Evolutionary conservation across 73 alveolate species (phyloP).

Genomic region (Blepharisma japonicum): DNA sequence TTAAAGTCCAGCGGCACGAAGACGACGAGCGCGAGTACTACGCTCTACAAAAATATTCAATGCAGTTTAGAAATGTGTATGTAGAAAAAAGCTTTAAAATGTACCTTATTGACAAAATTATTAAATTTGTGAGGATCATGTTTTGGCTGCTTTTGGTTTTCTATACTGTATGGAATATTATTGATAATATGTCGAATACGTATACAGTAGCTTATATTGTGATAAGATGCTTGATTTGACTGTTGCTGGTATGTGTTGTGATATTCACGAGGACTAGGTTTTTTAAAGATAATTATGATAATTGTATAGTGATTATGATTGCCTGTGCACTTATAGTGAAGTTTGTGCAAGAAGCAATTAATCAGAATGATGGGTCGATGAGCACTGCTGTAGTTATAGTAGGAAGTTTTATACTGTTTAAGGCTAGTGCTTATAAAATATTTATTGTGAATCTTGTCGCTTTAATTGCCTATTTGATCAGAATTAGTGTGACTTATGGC

Average conservation of each 20-base stretch:
- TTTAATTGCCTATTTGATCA: neutral
- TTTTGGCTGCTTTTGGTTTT: neutral
- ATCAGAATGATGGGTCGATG: constrained; percentile 30
- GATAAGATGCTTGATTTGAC: neutral
- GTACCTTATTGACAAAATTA: neutral
- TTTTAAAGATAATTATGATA: neutral
- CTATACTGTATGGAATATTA: neutral
- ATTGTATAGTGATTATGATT: neutral
- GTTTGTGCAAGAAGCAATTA: neutral
- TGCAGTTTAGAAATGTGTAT: constrained; percentile 1
- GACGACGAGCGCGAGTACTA: neutral
- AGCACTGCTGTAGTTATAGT: constrained; percentile 13
- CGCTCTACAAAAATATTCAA: neutral
- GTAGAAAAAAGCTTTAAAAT: constrained; percentile 11
- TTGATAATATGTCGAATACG: neutral
- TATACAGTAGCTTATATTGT: neutral
- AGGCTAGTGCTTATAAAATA: constrained; percentile 11
- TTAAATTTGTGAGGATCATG: constrained; percentile 9
- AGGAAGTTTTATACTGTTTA: constrained; percentile 9
- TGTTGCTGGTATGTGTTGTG: neutral
- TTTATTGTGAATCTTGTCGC: neutral
- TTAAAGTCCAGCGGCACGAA: neutral
- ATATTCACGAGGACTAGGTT: neutral
- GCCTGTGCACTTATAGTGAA: constrained; percentile 19
- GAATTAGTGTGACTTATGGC: constrained; percentile 17